Base-by-base conservation (phyloP, 306 rosid genomes). In the Argentina anserina region DNA sequence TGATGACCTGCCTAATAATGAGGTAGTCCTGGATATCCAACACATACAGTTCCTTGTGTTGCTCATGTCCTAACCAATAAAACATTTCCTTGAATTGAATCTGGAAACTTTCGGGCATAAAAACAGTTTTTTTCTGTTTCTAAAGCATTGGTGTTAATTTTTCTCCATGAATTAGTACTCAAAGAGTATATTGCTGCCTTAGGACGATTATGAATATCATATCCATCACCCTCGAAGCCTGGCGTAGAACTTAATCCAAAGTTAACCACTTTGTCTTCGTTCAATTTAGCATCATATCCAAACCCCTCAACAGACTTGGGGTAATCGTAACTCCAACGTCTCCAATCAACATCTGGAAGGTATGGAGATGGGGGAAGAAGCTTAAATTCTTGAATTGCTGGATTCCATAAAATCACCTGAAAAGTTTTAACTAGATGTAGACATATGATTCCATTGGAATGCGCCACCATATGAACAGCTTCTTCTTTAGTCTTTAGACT, bases 361-460 rank as follows among this genome's bases (percentile, higher is more conserved):
- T 9, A 20, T 55, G 28, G 13, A 9, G 12, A 9, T n/a, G 34
- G 3, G 17, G n/a, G 71, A n/a, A 63, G 26, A 49, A 23, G 2
- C 63, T 74, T 74, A 25, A 47, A 34, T 49, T 74, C 63, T 26
- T 39, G 18, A 23, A 33, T 33, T 7, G 62, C 11, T 3, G 63
- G 71, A 11, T 74, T 74, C 43, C 37, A 55, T 25, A 71, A 28
- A 71, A 71, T 0, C 33, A 58, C 34, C 52, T 39, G 6, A 6
- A 10, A 36, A 1, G 9, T 39, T n/a, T n/a, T 2, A 13, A 4
- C 49, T 25, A 29, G 13, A 47, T 7, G 11, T 15, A 61, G 14
- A 73, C 34, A 73, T 17, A 61, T 45, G 63, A 73, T 62, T 14
- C 71, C 77, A 73, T 73, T 13, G 25, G 50, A 63, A 23, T 73